Conservation (phyloP, 129 eudicot species). For the Flaveria robusta region DNA sequence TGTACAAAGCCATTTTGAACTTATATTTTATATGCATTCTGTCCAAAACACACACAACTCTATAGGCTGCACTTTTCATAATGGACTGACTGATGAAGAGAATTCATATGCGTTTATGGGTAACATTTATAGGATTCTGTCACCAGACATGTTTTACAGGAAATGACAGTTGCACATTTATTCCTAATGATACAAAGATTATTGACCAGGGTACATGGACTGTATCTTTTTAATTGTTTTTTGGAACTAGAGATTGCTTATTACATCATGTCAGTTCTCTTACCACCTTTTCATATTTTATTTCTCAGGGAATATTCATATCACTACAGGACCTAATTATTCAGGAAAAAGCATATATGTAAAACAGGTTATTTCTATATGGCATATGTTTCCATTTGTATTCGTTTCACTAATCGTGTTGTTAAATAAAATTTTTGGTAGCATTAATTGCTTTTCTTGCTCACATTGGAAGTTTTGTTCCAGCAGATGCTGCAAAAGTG, state of each 20-base stretch:
- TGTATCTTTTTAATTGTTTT: constrained; percentile 13
- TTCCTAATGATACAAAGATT: constrained; percentile 91
- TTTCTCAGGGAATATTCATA: constrained; percentile 71
- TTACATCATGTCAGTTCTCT: not conserved
- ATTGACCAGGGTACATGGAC: constrained; percentile 57
- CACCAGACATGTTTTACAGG: constrained; percentile 96
- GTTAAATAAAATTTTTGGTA: constrained; percentile 44
- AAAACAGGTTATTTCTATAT: constrained; percentile 61
- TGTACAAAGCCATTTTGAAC: not conserved
- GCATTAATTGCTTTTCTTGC: constrained; percentile 82
- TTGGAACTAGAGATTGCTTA: constrained; percentile 3
- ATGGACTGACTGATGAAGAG: not conserved
- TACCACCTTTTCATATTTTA: constrained; percentile 4
- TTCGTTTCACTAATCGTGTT: constrained; percentile 16
- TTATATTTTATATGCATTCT: not conserved
- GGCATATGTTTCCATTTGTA: not conserved
- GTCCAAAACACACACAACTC: not conserved
- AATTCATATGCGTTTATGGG: constrained; percentile 2
- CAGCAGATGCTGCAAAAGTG: constrained; percentile 90
- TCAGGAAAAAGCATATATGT: constrained; percentile 87
- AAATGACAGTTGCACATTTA: constrained; percentile 93
- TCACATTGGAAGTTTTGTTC: constrained; percentile 81
- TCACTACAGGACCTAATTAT: constrained; percentile 93
- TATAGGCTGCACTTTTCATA: constrained; percentile 13
- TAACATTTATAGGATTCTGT: constrained; percentile 23